Conservation (phyloP, 2,329 filamentous ascomycete genomes). For the Pyrenophora seminiperda region DNA sequence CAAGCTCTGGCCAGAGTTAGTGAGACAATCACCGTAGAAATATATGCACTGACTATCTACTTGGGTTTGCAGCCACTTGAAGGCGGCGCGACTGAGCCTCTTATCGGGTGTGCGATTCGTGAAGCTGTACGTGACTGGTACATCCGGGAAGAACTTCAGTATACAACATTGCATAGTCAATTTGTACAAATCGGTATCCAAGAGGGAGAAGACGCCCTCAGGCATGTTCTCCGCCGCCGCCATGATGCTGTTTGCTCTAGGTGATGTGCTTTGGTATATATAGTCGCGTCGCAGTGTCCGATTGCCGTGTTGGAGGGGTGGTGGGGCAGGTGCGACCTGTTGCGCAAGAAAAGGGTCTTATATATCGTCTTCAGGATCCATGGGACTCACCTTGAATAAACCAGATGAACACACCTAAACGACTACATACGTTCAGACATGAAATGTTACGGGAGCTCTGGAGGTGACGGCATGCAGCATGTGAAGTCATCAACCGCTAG, state of each 20-base stretch:
- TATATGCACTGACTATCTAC: slow-evolving; percentile 66
- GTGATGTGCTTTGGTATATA: slow-evolving; percentile 2
- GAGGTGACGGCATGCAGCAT: slow-evolving; percentile 18
- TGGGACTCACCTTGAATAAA: neutral
- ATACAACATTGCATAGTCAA: slow-evolving; percentile 94
- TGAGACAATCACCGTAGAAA: neutral
- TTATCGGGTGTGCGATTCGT: slow-evolving; percentile 95
- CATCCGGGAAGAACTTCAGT: slow-evolving; percentile 84
- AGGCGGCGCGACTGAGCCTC: slow-evolving; percentile 82
- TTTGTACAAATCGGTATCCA: slow-evolving; percentile 80
- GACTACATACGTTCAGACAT: too few species aligned
- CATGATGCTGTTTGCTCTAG: slow-evolving; percentile 28
- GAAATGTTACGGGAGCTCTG: neutral
- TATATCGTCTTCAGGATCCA: neutral
- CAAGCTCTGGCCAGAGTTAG: slow-evolving; percentile 65
- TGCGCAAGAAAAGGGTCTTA: neutral
- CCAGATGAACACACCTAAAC: neutral
- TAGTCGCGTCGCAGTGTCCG: slow-evolving; percentile 12
- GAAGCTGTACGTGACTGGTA: slow-evolving; percentile 85
- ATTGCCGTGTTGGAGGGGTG: slow-evolving; percentile 34
- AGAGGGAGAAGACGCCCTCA: slow-evolving; percentile 51
- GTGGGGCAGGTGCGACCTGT: slow-evolving; percentile 28
- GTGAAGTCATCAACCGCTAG: slow-evolving; percentile 20
- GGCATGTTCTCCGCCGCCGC: slow-evolving; percentile 33
- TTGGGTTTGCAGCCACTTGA: slow-evolving; percentile 82